phyloP scores from a whole-genome alignment of 73 alveolate genomes.

The Paramecium octaurelia region DNA sequence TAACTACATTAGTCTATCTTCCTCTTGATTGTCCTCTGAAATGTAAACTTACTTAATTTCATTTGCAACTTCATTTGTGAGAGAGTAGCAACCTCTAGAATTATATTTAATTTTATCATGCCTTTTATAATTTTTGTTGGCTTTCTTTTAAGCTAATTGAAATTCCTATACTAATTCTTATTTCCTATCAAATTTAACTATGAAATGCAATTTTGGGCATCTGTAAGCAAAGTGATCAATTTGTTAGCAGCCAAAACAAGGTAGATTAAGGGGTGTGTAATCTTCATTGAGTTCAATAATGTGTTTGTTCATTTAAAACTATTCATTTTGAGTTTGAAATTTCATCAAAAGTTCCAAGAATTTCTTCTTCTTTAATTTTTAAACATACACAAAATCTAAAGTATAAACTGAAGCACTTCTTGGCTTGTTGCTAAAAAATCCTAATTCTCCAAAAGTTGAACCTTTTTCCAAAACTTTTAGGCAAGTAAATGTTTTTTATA shows the following conservation, averaged over 20 bases:
- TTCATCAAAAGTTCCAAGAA: background rate
- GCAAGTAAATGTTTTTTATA: slow-evolving; percentile 65
- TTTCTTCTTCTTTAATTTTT: slow-evolving; percentile 63
- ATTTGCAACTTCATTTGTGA: slow-evolving; percentile 41
- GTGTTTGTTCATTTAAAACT: slow-evolving; percentile 33
- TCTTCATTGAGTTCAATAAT: background rate
- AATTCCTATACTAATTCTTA: background rate
- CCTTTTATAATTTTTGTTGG: background rate
- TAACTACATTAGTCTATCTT: background rate
- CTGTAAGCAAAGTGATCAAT: background rate
- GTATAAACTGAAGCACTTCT: slow-evolving; percentile 79
- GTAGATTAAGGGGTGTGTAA: background rate
- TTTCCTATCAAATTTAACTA: background rate
- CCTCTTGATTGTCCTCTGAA: background rate
- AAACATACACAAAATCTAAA: slow-evolving; percentile 76
- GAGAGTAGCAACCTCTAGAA: background rate
- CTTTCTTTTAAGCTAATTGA: background rate
- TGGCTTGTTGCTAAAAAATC: slow-evolving; percentile 79
- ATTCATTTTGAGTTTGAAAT: background rate
- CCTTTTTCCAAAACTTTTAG: slow-evolving; percentile 67
- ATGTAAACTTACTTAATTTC: background rate
- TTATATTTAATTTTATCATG: slow-evolving; percentile 26
- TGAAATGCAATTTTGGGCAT: slow-evolving; percentile 46
- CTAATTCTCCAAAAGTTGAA: slow-evolving; percentile 82
- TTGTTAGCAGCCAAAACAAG: slow-evolving; percentile 43